Evolutionary conservation across 108 stramenopile genomes (phyloP), one percentile per base, ranked within the genome.

Genomic region (Cylindrotheca closterium): DNA sequence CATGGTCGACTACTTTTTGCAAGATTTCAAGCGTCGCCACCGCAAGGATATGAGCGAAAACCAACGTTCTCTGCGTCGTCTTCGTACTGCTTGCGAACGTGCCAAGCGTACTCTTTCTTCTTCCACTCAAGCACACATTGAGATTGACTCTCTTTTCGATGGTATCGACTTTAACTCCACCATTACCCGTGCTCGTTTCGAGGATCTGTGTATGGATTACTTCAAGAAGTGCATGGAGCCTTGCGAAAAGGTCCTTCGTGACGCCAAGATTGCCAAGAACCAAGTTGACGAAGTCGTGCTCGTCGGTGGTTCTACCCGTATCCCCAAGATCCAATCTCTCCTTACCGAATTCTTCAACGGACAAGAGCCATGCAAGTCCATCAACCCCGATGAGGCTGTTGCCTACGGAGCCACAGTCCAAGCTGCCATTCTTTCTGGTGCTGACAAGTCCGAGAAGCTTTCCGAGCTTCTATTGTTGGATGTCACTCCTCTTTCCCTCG

Each of bases 211-310:
- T 83, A 96, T 98, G 96, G 97, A 99, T 85, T 97, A 96, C 84
- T 97, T 99, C 96, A 91, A 92, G 79, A 97, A 97, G 92, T 96
- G 96, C 91, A 95, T 99, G 89, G 96, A 95, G 28, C 95, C 97
- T 49, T 93, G 95, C 63, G 96, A 98, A 84, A 98, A 98, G 94
- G 97, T 99, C 26, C 69, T 99, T 67, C 78, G 93, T 26, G 98
- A 99, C 76, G 70, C 98, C 67, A 97, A 97, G 93, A 84, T 98
- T 67, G 77, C 94, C 83, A 98, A 98, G 95, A 83, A 82, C 65
- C 80, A 85, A 62, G 96, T 96, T 26, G 76, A 96, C 78, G 97
- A 98, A 78, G 81, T 99, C 48, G 97, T 99, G 51, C 92, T 98
- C 46, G 97, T 99, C 48, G 97, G 98, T 47, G 97, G 98, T 53